Evolutionary conservation across 1,284 basidiomycete species (phyloP).

Genomic region (Tetrapyrgos nigripes): DNA sequence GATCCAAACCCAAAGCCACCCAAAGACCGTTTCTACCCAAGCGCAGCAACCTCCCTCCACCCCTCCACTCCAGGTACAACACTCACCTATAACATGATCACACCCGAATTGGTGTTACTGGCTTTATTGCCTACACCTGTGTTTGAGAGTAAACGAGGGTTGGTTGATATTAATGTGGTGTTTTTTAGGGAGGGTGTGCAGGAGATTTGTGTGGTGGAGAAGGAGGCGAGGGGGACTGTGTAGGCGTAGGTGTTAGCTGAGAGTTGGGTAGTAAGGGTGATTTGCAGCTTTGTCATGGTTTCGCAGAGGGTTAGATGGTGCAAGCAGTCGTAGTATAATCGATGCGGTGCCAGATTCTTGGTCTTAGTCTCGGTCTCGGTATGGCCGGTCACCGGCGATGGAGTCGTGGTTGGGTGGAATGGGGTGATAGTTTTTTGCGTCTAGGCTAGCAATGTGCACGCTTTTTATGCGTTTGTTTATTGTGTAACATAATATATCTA

Average conservation of each 20-base stretch:
- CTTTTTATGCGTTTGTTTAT: too few relatives aligned
- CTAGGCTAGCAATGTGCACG: too few relatives aligned
- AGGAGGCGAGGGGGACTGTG: conserved; percentile 50
- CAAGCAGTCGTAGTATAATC: too few relatives aligned
- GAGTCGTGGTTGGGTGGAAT: too few relatives aligned
- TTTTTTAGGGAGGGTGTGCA: conserved; percentile 84
- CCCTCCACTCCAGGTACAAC: conserved; percentile 74
- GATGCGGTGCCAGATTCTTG: too few relatives aligned
- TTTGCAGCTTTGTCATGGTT: too few relatives aligned
- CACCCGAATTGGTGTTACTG: conserved; percentile 81
- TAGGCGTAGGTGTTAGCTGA: neutral
- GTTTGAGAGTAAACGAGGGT: conserved; percentile 78
- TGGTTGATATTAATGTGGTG: conserved; percentile 94
- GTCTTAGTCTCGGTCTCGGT: too few relatives aligned
- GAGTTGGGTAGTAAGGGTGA: too few relatives aligned
- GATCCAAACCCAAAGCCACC: conserved; percentile 9
- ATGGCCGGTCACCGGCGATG: too few relatives aligned
- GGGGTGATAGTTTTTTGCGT: too few relatives aligned
- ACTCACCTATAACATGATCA: conserved; percentile 87
- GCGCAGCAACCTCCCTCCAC: conserved; percentile 58
- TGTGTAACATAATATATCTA: too few relatives aligned
- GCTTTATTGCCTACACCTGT: conserved; percentile 83
- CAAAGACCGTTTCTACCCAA: conserved; percentile 55
- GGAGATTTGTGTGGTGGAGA: conserved; percentile 78
- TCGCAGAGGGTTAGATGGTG: too few relatives aligned